Evolutionary conservation across 805 yeast genomes (phyloP).

Genomic region (Nakazawaea siamensis): DNA sequence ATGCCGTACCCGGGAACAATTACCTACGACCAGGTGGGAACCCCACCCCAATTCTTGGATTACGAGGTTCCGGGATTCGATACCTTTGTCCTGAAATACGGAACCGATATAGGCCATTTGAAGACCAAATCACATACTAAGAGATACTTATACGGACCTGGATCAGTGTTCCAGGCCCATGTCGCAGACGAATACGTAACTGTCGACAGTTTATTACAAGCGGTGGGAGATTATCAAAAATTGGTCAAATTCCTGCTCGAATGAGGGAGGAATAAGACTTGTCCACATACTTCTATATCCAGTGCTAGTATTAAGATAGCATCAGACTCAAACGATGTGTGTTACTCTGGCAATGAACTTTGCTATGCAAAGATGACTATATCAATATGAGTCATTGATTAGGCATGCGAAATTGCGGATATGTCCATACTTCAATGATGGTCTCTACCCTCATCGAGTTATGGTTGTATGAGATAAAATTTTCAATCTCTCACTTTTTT

Average conservation of each 20-base stretch:
- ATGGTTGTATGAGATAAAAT: too few species aligned
- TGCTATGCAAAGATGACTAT: slow-evolving; percentile 6
- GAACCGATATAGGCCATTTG: slow-evolving; percentile 40
- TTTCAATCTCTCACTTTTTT: too few species aligned
- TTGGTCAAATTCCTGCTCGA: slow-evolving; percentile 21
- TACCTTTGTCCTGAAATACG: slow-evolving; percentile 21
- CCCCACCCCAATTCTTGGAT: slow-evolving; percentile 18
- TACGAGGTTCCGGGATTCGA: slow-evolving; percentile 28
- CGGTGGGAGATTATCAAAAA: slow-evolving; percentile 45
- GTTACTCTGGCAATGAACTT: slow-evolving; percentile 14
- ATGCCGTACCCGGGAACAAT: background rate
- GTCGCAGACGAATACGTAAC: slow-evolving; percentile 46
- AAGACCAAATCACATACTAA: slow-evolving; percentile 21
- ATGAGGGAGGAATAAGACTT: slow-evolving; percentile 5
- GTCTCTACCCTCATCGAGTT: too few species aligned
- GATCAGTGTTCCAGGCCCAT: slow-evolving; percentile 54
- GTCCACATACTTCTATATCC: slow-evolving; percentile 23
- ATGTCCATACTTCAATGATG: too few species aligned
- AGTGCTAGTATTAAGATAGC: slow-evolving; percentile 15
- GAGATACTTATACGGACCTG: slow-evolving; percentile 60
- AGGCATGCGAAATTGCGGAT: slow-evolving; percentile 9
- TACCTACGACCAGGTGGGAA: background rate
- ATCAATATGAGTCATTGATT: background rate
- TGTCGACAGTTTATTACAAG: slow-evolving; percentile 34
- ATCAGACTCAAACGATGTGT: slow-evolving; percentile 22